Evolutionary conservation across 495 filamentous ascomycete genomes (phyloP).

Genomic region (Penicillium cinerascens): DNA sequence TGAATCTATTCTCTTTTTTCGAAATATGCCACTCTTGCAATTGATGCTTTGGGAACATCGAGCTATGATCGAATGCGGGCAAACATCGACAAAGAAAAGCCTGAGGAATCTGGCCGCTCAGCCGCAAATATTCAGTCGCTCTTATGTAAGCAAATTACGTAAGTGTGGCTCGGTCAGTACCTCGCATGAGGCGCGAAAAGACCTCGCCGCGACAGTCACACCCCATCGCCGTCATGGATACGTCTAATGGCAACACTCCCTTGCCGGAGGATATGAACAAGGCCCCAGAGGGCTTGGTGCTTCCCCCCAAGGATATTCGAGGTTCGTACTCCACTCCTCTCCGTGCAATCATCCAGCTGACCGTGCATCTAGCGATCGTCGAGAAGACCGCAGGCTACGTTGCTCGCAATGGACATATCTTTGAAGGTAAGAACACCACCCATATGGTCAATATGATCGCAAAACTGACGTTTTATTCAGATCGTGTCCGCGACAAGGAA

Average conservation of each 20-base stretch:
- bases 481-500: constrained; percentile 84
- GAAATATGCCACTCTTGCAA: neutral
- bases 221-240: constrained; percentile 36
- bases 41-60: neutral
- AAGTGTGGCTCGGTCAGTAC: constrained; percentile 2
- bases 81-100: neutral
- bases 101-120: constrained; percentile 3
- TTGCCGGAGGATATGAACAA: constrained; percentile 58
- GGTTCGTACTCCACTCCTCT: constrained; percentile 27
- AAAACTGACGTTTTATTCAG: constrained; percentile 25
- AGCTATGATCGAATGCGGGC: neutral
- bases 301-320: constrained; percentile 81
- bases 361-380: constrained; percentile 55
- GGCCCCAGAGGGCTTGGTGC: constrained; percentile 75
- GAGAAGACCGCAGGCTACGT: constrained; percentile 98
- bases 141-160: neutral
- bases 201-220: constrained; percentile 1
- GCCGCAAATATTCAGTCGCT: neutral
- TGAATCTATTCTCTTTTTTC: neutral
- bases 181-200: constrained; percentile 2
- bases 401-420: constrained; percentile 70
- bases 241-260: constrained; percentile 56
- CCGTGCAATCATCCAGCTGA: constrained; percentile 27
- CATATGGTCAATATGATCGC: too few species aligned
- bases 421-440: constrained; percentile 58